Percentiles rank a stretch among this genome's conserved stretches.
Conservation (phyloP, 1,139 yeast genomes). For the Suhomyces wounanorum region DNA sequence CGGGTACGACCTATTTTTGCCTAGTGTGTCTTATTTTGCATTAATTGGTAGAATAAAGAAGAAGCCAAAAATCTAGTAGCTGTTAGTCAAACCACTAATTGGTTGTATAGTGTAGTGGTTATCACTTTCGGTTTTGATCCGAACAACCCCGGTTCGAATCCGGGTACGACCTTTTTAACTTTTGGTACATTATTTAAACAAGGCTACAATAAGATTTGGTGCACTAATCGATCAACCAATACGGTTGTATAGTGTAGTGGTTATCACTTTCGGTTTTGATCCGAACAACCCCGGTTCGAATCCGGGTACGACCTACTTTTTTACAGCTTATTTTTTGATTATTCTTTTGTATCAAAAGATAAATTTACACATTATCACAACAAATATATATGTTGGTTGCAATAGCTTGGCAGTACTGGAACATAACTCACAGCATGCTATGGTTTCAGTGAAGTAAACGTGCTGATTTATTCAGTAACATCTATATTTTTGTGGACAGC, state of each 20-base stretch:
- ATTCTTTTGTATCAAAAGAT: too few relatives aligned
- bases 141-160: constrained; percentile 94
- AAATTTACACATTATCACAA: too few relatives aligned
- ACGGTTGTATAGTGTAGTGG: constrained; percentile 51
- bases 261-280: constrained; percentile 53
- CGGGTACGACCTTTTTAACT: constrained; percentile 75
- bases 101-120: constrained; percentile 56
- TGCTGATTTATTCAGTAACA: too few relatives aligned
- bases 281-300: constrained; percentile 84
- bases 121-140: constrained; percentile 61
- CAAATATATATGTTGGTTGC: too few relatives aligned
- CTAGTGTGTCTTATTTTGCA: too few relatives aligned
- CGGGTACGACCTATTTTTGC: too few relatives aligned
- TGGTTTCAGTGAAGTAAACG: too few relatives aligned
- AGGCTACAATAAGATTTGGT: neutral
- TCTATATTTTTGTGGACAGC: too few relatives aligned
- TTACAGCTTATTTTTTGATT: neutral
- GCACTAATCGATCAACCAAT: neutral
- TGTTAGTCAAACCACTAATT: neutral
- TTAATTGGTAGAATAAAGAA: too few relatives aligned
- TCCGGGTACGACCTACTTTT: constrained; percentile 82
- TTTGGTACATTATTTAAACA: neutral
- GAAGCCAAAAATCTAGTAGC: neutral
- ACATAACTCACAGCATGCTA: too few relatives aligned
- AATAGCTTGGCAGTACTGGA: too few relatives aligned